Evolutionary conservation across 2,329 filamentous ascomycete species (phyloP).

Genomic region (Pyrenochaeta sp.): DNA sequence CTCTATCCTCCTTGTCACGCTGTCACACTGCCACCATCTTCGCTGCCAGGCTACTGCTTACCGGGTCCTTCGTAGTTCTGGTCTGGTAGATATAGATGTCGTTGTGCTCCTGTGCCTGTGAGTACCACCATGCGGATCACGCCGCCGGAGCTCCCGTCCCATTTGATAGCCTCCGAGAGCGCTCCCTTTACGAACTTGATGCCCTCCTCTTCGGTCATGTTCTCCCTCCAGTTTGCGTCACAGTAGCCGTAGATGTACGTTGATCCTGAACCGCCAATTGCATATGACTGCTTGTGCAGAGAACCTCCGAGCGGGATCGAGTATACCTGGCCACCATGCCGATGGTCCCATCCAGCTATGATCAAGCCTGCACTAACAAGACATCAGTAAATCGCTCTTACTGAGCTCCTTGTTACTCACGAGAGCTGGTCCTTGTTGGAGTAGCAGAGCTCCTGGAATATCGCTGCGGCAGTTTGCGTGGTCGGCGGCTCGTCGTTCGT

Average conservation of each 20-base stretch:
- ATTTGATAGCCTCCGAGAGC: conserved; percentile 94
- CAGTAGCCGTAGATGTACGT: conserved; percentile 99
- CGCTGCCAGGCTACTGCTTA: conserved; percentile 51
- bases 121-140: conserved; percentile 98
- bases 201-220: conserved; percentile 91
- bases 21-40: conserved; percentile 7
- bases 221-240: conserved; percentile 93
- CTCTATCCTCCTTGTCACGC: conserved; percentile 18
- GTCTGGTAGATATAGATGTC: conserved; percentile 96
- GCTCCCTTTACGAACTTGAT: conserved; percentile 92
- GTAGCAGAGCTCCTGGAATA: conserved; percentile 99
- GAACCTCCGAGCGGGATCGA: conserved; percentile 96
- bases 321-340: conserved; percentile 96
- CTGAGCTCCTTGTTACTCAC: conserved; percentile 61
- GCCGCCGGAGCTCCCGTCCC: conserved; percentile 98
- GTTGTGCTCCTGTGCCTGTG: conserved; percentile 85
- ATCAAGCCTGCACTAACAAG: conserved; percentile 84
- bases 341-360: conserved; percentile 96
- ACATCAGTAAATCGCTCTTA: conserved; percentile 23
- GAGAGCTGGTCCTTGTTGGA: conserved; percentile 93
- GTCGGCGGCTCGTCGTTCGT: conserved; percentile 89
- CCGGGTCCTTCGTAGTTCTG: conserved; percentile 79
- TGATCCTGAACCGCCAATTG: conserved; percentile 95
- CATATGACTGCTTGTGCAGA: conserved; percentile 94
- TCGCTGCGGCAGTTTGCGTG: conserved; percentile 91